These are phyloP conservation scores for Penicillium psychrosexuale DNA, from an alignment of 2,329 filamentous ascomycete genomes.

Conservation along the genomic window DNA sequence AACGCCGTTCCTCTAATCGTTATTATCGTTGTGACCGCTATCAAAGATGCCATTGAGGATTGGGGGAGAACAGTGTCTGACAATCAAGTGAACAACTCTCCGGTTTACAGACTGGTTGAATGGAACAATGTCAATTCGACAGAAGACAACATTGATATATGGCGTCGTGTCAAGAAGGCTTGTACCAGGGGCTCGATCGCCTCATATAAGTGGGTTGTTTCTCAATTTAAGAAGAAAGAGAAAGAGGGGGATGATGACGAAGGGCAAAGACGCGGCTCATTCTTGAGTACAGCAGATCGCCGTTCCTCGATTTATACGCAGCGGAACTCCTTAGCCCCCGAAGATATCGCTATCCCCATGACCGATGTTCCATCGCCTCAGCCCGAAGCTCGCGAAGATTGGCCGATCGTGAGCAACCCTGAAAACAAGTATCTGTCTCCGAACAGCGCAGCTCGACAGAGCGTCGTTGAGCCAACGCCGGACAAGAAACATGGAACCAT, in stretches of 20 bases:
- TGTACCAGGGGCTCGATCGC: constrained; percentile 62
- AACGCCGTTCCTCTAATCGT: constrained; percentile 90
- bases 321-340: constrained; percentile 40
- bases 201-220: constrained; percentile 52
- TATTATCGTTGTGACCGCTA: constrained; percentile 80
- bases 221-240: constrained; percentile 51
- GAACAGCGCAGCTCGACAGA: constrained; percentile 29
- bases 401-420: constrained; percentile 32
- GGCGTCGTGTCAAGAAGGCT: constrained; percentile 89
- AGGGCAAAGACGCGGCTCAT: constrained; percentile 63
- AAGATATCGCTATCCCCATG: constrained; percentile 80
- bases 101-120: constrained; percentile 81
- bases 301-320: constrained; percentile 57
- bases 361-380: constrained; percentile 85
- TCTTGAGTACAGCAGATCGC: constrained; percentile 58
- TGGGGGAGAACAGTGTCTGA: constrained; percentile 88
- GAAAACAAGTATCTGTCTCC: constrained; percentile 35
- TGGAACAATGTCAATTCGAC: constrained; percentile 93
- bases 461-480: constrained; percentile 25
- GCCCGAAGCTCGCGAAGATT: constrained; percentile 52
- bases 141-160: constrained; percentile 78
- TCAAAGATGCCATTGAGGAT: constrained; percentile 96
- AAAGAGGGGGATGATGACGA: constrained; percentile 22
- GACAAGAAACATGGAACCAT: constrained; percentile 60
- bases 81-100: constrained; percentile 92